Percentiles rank a stretch among this genome's conserved stretches.
phyloP scores from a whole-genome alignment of 768 basidiomycete genomes.

The Hydnum rufescens region DNA sequence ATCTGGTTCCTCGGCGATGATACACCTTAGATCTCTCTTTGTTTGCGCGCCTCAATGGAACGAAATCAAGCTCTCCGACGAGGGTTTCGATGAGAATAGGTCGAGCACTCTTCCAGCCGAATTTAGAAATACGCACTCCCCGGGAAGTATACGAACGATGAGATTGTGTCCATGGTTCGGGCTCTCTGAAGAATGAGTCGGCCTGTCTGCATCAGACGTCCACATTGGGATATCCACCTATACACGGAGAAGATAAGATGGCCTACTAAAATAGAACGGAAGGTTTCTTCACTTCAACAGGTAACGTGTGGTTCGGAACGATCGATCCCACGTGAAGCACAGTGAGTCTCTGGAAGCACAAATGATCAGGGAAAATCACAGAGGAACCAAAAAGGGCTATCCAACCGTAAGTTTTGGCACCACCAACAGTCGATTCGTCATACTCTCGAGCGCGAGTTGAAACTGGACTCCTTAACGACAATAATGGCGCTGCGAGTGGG shows the following conservation, averaged over 20 bases:
- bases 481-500: slow-evolving; percentile 56
- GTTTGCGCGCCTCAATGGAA: slow-evolving; percentile 64
- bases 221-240: slow-evolving; percentile 24
- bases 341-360: slow-evolving; percentile 44
- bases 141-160: slow-evolving; percentile 91
- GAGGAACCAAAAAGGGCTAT: no score
- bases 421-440: slow-evolving; percentile 77
- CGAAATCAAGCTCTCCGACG: slow-evolving; percentile 79
- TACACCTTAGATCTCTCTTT: slow-evolving; percentile 52
- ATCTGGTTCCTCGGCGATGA: slow-evolving; percentile 22
- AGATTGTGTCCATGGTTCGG: slow-evolving; percentile 63
- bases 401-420: slow-evolving; percentile 65
- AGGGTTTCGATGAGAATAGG: slow-evolving; percentile 81
- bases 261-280: no score
- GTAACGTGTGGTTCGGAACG: slow-evolving; percentile 83
- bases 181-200: slow-evolving; percentile 17
- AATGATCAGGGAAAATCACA: no score
- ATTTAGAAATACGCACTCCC: slow-evolving; percentile 93
- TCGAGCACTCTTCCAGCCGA: slow-evolving; percentile 93
- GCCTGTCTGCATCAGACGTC: slow-evolving; percentile 33
- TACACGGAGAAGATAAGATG: background rate
- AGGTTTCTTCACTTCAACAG: slow-evolving; percentile 79
- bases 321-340: slow-evolving; percentile 94
- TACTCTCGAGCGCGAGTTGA: slow-evolving; percentile 74
- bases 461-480: slow-evolving; percentile 81